Evolutionary conservation across 2,329 filamentous ascomycete species (phyloP).

Genomic region (Fusarium aywerte): DNA sequence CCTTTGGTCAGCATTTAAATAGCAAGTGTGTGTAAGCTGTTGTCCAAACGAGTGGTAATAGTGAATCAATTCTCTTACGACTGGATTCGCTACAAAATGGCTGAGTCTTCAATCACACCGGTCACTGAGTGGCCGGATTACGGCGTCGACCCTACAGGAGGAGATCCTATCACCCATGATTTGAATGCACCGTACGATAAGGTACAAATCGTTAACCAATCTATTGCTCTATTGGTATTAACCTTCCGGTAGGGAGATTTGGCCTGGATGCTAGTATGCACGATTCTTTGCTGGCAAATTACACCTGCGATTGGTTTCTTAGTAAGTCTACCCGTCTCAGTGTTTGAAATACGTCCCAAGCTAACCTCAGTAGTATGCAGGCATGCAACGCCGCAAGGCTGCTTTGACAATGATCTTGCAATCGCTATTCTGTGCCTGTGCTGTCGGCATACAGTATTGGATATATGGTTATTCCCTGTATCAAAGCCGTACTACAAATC

Average conservation of each 20-base stretch:
- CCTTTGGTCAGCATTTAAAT: slow-evolving; percentile 8
- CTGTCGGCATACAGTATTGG: slow-evolving; percentile 60
- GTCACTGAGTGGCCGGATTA: slow-evolving; percentile 58
- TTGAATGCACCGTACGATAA: slow-evolving; percentile 59
- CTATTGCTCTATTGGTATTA: not conserved
- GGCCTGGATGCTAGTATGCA: slow-evolving; percentile 56
- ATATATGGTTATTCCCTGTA: slow-evolving; percentile 60
- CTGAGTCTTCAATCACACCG: slow-evolving; percentile 34
- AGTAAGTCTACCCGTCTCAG: not conserved
- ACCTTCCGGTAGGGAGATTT: slow-evolving; percentile 52
- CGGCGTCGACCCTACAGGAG: slow-evolving; percentile 52
- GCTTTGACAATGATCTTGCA: slow-evolving; percentile 60
- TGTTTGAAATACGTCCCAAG: no score
- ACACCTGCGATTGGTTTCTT: slow-evolving; percentile 55
- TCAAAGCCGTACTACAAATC: slow-evolving; percentile 50
- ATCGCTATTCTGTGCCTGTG: slow-evolving; percentile 59
- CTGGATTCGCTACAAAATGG: not conserved
- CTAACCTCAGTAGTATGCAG: slow-evolving; percentile 46
- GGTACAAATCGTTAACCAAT: slow-evolving; percentile 10
- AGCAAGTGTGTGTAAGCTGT: not conserved
- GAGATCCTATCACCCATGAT: slow-evolving; percentile 57
- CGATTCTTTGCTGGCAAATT: slow-evolving; percentile 53
- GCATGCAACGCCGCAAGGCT: slow-evolving; percentile 53
- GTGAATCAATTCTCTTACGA: not conserved
- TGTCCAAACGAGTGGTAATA: not conserved